Evolutionary conservation across 1,284 basidiomycete species (phyloP), one percentile per base, ranked within the genome.

Genomic region (Cutaneotrichosporon mucoides): DNA sequence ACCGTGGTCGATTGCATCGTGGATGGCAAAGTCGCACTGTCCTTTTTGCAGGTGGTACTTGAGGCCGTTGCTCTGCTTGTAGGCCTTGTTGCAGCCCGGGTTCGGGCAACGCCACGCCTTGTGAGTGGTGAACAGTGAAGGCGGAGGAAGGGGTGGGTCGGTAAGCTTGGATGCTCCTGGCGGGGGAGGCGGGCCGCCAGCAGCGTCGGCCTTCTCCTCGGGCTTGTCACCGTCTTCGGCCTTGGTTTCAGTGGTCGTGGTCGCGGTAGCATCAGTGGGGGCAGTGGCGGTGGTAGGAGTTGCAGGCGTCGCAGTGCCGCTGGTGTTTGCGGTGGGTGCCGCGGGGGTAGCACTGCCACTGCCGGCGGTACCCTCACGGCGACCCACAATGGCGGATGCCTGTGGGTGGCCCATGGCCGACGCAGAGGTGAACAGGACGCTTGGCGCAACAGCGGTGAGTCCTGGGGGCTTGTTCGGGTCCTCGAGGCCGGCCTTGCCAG

Each of bases 21-120:
- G 88, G 3, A 90, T 88, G 1, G 89, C 89, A 76, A 91, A 92
- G 75, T 91, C 92, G 79, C 93, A 98, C 67, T 89, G 89, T 4
- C 73, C 76, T 64, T 76, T 76, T 53, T 91, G 88, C 77, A 94
- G 88, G 79, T 99, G 95, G 79, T 98, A 98, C 82, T 99, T 98
- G 70, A 99, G 83, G 1, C 90, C 90, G 73, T 92, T 92, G 62
- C 92, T 92, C 80, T 98, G 95, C 82, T 98, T 97, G 84, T 99
- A 99, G 48, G 87, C 87, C 84, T 99, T 99, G 82, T 93, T 94
- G 82, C 95, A 99, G 58, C 96, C 95, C 0, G 90, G 88, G 69
- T 95, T 95, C 12, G 92, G 92, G 81, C 95, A 99, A 65, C 88
- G 85, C 86, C 95, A 99, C 0, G 95, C 95, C 78, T 97, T 97